Base-by-base conservation (phyloP, 331 rosid species). In the Rosa hybrid region DNA sequence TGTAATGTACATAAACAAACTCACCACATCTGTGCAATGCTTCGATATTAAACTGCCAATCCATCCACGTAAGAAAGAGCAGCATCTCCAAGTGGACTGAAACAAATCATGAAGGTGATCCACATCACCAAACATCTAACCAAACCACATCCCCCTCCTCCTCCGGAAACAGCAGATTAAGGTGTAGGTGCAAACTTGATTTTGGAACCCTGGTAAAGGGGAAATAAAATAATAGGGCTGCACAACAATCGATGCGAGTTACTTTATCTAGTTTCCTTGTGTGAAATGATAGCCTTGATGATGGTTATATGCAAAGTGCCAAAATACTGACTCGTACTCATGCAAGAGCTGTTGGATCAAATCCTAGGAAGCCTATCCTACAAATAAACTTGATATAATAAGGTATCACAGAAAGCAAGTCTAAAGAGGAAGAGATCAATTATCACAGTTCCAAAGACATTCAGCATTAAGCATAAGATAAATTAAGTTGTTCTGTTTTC, bases 71-170 rank as follows among this genome's bases (percentile, higher is more conserved):
- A 89, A 23, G 70, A 48, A 74, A 67, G 86, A 75, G 86, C 80
- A 88, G 41, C 49, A 20, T 80, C 83, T 85, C 85, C 89, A 63
- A 30, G 85, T 71, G 79, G 87, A 83, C 72, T 84, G 77, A 72
- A 84, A 39, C 60, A 85, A 81, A 81, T 81, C 71, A 76, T 53
- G 20, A 71, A 86, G 53, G 76, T 68, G 69, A 78, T 83, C 85
- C 83, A 50, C 84, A 85, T 83, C 77, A 71, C 85, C 88, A 75
- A 68, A 89, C 93, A 90, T 86, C 80, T 53, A 83, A 70, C 74
- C 27, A 78, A 75, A 81, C 49, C 7, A 16, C 78, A 72, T 77
- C 8, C 60, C 60, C 51, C 54, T 64, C 71, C 73, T 50, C 70
- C 63, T 54, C 45, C 13, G 30, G 50, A 70, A 54, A 75, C n/a